A percentile compares a stretch with the other conserved stretches of the same genome.
Evolutionary conservation across 805 yeast species (phyloP).

Genomic region (Maudiozyma barnettii): DNA sequence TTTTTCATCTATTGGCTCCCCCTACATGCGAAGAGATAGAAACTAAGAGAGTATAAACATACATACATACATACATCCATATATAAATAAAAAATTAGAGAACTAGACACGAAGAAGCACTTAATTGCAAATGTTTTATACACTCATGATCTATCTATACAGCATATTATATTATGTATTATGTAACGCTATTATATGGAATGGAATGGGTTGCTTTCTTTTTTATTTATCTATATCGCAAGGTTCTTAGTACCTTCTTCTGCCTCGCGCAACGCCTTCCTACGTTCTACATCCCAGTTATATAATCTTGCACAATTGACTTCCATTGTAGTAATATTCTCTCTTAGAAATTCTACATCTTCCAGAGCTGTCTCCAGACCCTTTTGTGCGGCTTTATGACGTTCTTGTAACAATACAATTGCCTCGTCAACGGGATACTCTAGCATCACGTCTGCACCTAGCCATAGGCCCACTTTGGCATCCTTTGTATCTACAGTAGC

Average conservation of each 20-base stretch:
- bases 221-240: background rate
- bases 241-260: slow-evolving; percentile 33
- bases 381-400: slow-evolving; percentile 53
- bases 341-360: slow-evolving; percentile 81
- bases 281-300: slow-evolving; percentile 79
- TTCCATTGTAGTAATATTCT: slow-evolving; percentile 94
- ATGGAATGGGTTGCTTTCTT: too few relatives aligned
- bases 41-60: too few relatives aligned
- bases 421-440: slow-evolving; percentile 92
- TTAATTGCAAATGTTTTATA: too few relatives aligned
- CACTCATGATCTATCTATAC: too few relatives aligned
- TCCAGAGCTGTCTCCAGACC: slow-evolving; percentile 59
- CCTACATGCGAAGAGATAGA: too few relatives aligned
- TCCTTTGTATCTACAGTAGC: slow-evolving; percentile 56
- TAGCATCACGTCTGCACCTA: slow-evolving; percentile 97
- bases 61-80: too few relatives aligned
- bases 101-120: too few relatives aligned
- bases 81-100: too few relatives aligned
- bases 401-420: slow-evolving; percentile 49
- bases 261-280: slow-evolving; percentile 38
- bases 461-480: slow-evolving; percentile 65
- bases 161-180: too few relatives aligned
- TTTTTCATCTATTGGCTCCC: too few relatives aligned
- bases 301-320: slow-evolving; percentile 91
- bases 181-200: too few relatives aligned